Conservation (phyloP, 176 grass and related monocot genomes). For the maize (Zea mays) region Zm-B73-REFERENCE-NAM-5.0 NC_050099.1:22482501-22483000, state of each 20-base stretch:
- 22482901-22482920: neutral
- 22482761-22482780: neutral
- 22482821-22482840: neutral
- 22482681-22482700: neutral
- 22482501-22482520: neutral
- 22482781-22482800: neutral
- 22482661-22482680: neutral
- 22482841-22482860: neutral
- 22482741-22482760: neutral
- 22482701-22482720: neutral
- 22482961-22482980: neutral
- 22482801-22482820: neutral
- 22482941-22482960: no score
- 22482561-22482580: neutral
- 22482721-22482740: neutral
- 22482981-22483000: neutral
- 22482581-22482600: neutral
- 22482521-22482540: neutral
- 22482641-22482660: neutral
- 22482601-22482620: neutral
- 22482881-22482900: constrained; percentile 5
- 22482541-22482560: constrained; percentile 5
- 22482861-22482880: no score
- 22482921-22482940: neutral
- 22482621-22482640: neutral